These are phyloP conservation scores for Ceratocystiopsis sp. DNA, from an alignment of 2,329 filamentous ascomycete species.

Conservation along the genomic window DNA sequence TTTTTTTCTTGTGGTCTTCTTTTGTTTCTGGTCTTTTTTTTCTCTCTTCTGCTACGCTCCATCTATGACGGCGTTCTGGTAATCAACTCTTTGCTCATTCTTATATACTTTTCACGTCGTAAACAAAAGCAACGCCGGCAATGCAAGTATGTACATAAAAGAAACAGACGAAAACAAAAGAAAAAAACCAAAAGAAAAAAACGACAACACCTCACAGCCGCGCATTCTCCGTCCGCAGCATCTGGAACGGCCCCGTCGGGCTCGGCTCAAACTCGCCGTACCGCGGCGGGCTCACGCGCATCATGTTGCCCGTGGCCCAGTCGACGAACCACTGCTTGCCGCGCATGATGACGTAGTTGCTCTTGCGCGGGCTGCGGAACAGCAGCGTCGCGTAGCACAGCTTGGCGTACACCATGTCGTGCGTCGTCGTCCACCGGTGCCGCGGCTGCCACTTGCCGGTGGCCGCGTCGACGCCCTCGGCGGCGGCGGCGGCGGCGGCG, in stretches of 20 bases:
- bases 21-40: not conserved
- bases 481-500: constrained; percentile 3
- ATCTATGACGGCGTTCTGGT: not conserved
- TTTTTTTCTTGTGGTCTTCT: not conserved
- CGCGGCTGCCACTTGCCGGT: constrained; percentile 40
- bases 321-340: constrained; percentile 43
- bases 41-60: not conserved
- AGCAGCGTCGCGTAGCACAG: constrained; percentile 42
- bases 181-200: not conserved
- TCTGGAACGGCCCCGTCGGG: constrained; percentile 32
- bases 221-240: constrained; percentile 31
- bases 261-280: constrained; percentile 31
- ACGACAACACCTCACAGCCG: constrained; percentile 17
- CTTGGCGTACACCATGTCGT: constrained; percentile 43
- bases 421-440: constrained; percentile 35
- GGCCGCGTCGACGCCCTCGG: constrained; percentile 26
- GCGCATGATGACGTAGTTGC: constrained; percentile 37
- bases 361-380: constrained; percentile 38
- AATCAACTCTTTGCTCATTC: not conserved
- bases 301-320: constrained; percentile 39
- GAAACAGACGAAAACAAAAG: not conserved
- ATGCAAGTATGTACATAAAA: not conserved
- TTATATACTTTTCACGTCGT: not conserved
- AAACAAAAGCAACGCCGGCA: not conserved
- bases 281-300: constrained; percentile 33